phyloP scores from a whole-genome alignment of 1,284 basidiomycete species.

The Ceratobasidium sp. region DNA sequence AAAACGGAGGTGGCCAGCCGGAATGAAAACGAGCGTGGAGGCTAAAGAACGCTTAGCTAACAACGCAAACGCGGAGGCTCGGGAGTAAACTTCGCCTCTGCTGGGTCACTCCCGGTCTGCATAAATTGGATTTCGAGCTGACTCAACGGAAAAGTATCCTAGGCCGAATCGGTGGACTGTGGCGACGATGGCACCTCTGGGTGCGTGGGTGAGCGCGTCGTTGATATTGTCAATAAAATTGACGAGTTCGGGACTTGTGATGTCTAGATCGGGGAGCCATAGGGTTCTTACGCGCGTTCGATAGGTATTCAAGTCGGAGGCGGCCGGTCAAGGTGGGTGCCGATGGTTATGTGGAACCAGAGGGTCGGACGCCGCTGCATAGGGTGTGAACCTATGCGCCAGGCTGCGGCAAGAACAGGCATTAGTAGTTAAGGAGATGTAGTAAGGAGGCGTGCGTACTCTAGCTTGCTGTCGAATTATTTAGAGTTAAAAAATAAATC shows the following conservation, averaged over 20 bases:
- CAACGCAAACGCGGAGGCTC: no score
- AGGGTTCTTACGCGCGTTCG: constrained; percentile 58
- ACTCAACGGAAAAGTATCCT: constrained; percentile 53
- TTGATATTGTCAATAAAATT: constrained; percentile 74
- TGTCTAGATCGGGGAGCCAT: constrained; percentile 45
- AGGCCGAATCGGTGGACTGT: constrained; percentile 53
- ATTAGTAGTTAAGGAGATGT: no score
- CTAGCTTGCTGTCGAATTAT: no score
- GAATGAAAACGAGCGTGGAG: no score
- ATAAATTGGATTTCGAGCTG: constrained; percentile 72
- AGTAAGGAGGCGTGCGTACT: not conserved
- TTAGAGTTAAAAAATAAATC: constrained; percentile 65
- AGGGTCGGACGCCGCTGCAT: constrained; percentile 63
- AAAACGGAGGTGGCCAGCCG: no score
- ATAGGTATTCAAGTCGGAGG: constrained; percentile 61
- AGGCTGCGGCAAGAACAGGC: no score
- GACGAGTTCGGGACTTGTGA: no score
- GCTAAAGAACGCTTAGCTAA: no score
- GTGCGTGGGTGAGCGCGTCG: constrained; percentile 60
- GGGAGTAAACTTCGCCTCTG: no score
- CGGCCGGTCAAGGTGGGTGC: constrained; percentile 64
- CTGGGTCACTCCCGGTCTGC: constrained; percentile 66
- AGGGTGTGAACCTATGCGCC: constrained; percentile 60
- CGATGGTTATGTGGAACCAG: constrained; percentile 67
- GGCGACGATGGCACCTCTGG: constrained; percentile 54